These are phyloP conservation scores for Thielaviopsis populi DNA, from an alignment of 2,329 filamentous ascomycete genomes.

Conservation along the genomic window DNA sequence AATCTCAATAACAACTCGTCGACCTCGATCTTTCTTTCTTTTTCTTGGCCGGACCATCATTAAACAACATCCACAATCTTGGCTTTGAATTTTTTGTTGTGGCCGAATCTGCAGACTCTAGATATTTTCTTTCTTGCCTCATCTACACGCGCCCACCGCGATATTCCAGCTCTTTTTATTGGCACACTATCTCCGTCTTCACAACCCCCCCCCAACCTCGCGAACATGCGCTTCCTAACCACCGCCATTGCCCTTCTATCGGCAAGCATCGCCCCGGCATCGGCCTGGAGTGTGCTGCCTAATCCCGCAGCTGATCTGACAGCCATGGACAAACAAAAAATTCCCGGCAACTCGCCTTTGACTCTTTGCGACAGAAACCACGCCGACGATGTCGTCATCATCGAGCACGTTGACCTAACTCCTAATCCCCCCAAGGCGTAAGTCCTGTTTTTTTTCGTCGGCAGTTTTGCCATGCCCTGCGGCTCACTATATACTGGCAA, in stretches of 20 bases:
- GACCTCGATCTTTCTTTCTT: neutral
- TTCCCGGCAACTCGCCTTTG: conserved; percentile 77
- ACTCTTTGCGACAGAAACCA: conserved; percentile 58
- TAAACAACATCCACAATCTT: neutral
- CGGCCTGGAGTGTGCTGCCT: conserved; percentile 30
- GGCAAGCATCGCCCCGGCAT: conserved; percentile 31
- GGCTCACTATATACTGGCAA: neutral
- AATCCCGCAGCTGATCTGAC: conserved; percentile 18
- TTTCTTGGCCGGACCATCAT: neutral
- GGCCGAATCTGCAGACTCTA: neutral
- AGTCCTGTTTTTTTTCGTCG: conserved; percentile 26
- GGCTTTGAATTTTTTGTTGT: neutral
- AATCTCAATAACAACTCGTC: neutral
- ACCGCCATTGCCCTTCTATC: conserved; percentile 33
- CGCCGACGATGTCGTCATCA: conserved; percentile 52
- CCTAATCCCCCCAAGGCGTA: conserved; percentile 85
- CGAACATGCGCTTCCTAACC: conserved; percentile 20
- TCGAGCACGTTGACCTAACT: conserved; percentile 62
- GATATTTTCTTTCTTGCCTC: neutral
- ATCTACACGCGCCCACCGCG: neutral
- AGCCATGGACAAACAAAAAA: conserved; percentile 36
- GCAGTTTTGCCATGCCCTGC: no score
- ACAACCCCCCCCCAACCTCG: neutral
- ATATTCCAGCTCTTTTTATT: neutral
- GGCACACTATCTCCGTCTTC: neutral